Evolutionary conservation across 768 basidiomycete species (phyloP), one percentile per base, ranked within the genome.

Genomic region (Stropharia rugosoannulata): DNA sequence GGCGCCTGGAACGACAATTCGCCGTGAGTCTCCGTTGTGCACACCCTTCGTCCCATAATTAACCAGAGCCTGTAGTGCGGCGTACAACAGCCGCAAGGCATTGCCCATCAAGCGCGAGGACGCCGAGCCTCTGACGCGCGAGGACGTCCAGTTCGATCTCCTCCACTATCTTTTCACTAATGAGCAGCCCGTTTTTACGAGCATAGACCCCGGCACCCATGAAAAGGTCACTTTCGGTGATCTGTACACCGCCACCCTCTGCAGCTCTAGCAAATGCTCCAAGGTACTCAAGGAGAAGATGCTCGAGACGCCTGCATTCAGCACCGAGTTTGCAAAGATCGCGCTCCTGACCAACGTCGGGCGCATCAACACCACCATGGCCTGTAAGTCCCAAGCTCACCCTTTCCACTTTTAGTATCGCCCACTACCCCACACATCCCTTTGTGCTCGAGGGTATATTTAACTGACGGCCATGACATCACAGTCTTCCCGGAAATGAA

Each of bases 401-500:
- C 29, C 6, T 7, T 32, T 32, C 29, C 29, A 32, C 29, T 32
- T 32, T 7, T 32, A 32, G 29, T 3, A 32, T 32, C 29, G 29
- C 5, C 29, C 29, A 32, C 29, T 32, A 32, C 29, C 29, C 58
- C 53, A 57, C 50, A 38, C 40, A 44, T 51, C 12, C 54, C 59
- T 43, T 56, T 56, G 60, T 59, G 59, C 38, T 65, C 52, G 57
- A 55, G 49, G 54, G 13, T 48, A 61, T 50, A 61, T 51, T 57
- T 58, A 60, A 64, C 64, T 67, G 53, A 65, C 64, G 56, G 57
- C 58, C 55, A 60, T 64, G 63, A 63, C 66, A 66, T 61, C 49
- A 62, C 66, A 93, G 90, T 95, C 75, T 93, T 93, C 68, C 91
- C 91, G 54, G 91, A 93, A 76, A 94, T 95, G 93, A 90, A 91